Evolutionary conservation across 2,329 filamentous ascomycete species (phyloP).

Genomic region (Penicillium nordicum): DNA sequence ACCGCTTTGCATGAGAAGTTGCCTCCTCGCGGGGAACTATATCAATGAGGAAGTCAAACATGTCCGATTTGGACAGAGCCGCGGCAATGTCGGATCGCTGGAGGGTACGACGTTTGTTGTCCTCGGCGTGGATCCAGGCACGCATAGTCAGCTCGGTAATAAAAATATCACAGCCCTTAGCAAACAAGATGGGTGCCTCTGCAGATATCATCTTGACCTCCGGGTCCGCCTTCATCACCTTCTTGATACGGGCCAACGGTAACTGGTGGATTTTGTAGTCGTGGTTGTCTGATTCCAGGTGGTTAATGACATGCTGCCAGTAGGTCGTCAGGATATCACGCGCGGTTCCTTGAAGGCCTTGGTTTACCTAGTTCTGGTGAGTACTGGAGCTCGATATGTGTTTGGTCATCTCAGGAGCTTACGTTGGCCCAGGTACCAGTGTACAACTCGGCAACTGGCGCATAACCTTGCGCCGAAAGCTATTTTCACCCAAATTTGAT

Average conservation of each 20-base stretch:
- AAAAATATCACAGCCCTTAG: constrained; percentile 98
- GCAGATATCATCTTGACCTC: constrained; percentile 99
- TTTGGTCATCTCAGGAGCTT: constrained; percentile 33
- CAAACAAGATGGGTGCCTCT: constrained; percentile 94
- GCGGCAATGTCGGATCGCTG: constrained; percentile 96
- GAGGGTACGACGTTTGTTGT: constrained; percentile 94
- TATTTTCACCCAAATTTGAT: constrained; percentile 40
- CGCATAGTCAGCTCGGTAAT: constrained; percentile 99
- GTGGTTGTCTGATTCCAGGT: constrained; percentile 90
- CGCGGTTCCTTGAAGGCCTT: constrained; percentile 87
- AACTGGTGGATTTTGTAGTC: constrained; percentile 99
- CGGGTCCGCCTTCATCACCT: constrained; percentile 99
- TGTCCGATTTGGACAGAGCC: constrained; percentile 93
- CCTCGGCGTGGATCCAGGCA: constrained; percentile 98
- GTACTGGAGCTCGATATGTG: neutral
- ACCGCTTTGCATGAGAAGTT: constrained; percentile 75
- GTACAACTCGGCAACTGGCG: constrained; percentile 85
- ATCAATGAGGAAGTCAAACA: constrained; percentile 99
- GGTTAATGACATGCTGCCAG: constrained; percentile 97
- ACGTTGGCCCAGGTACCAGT: constrained; percentile 95
- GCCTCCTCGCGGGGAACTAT: constrained; percentile 97
- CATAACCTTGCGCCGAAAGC: constrained; percentile 83
- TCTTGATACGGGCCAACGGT: constrained; percentile 97
- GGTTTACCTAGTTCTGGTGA: constrained; percentile 68
- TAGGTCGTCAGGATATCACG: constrained; percentile 98